phyloP scores from a whole-genome alignment of 305 asterid genomes.

The Solanum chacoense region DNA sequence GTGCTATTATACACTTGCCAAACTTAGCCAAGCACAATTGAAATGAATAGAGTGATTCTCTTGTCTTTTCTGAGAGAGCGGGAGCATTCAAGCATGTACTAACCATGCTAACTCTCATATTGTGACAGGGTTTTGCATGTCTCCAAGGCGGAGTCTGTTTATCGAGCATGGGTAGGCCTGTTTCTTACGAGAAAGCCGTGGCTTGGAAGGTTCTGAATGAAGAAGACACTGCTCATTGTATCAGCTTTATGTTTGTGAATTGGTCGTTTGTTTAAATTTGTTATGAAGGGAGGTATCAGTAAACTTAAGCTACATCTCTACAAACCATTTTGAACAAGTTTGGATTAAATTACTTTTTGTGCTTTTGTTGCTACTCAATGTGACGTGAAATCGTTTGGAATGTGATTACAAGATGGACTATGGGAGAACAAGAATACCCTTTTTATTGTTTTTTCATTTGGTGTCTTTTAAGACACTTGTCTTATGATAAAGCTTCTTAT shows the following conservation, averaged over 20 bases:
- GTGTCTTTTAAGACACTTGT: background rate
- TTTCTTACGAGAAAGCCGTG: slow-evolving; percentile 12
- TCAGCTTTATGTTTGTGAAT: slow-evolving; percentile 11
- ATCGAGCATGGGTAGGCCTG: slow-evolving; percentile 15
- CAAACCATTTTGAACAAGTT: background rate
- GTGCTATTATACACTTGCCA: background rate
- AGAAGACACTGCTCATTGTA: slow-evolving; percentile 12
- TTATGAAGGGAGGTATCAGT: background rate
- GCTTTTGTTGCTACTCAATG: background rate
- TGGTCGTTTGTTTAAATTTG: slow-evolving; percentile 10
- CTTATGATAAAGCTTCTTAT: too few species aligned
- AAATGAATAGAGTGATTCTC: background rate
- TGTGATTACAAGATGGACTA: background rate
- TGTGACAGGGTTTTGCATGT: slow-evolving; percentile 7
- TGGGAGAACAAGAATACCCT: background rate
- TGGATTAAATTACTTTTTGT: background rate
- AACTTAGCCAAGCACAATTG: background rate
- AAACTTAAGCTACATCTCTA: background rate
- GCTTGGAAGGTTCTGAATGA: slow-evolving; percentile 18
- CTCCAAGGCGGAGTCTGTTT: slow-evolving; percentile 14
- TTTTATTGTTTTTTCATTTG: background rate
- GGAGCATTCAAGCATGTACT: background rate
- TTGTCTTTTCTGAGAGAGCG: background rate
- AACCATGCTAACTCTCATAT: background rate
- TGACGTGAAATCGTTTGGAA: background rate